Percentiles rank a stretch among this genome's conserved stretches.
phyloP scores from a whole-genome alignment of 1,139 yeast genomes.

The Yamadazyma triangularis region DNA sequence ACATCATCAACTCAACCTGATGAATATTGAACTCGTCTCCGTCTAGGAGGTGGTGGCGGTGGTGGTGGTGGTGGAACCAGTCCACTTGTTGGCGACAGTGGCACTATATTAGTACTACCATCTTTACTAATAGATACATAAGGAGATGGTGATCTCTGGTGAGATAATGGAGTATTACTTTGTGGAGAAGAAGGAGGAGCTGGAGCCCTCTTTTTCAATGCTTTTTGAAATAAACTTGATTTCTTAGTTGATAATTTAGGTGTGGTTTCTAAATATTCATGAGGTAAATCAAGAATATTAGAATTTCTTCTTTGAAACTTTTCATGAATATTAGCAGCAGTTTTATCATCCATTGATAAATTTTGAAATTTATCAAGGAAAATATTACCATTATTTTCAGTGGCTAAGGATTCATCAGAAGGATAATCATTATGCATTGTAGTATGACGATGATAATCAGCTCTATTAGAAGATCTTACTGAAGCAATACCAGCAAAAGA shows the following conservation, averaged over 20 bases:
- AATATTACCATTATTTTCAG: slow-evolving; percentile 18
- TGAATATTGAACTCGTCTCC: too few species aligned
- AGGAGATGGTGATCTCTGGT: neutral
- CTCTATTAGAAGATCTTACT: slow-evolving; percentile 30
- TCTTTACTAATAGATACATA: neutral
- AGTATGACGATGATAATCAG: slow-evolving; percentile 36
- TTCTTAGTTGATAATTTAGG: slow-evolving; percentile 26
- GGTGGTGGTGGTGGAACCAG: slow-evolving; percentile 7
- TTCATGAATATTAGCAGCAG: neutral
- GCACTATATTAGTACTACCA: neutral
- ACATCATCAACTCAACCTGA: too few species aligned
- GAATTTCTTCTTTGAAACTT: slow-evolving; percentile 8
- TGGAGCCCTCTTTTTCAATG: too few species aligned
- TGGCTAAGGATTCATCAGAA: slow-evolving; percentile 1
- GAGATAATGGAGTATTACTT: neutral
- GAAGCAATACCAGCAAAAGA: slow-evolving; percentile 34
- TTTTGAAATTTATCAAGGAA: slow-evolving; percentile 13
- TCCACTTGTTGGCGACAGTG: slow-evolving; percentile 1
- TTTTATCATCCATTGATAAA: slow-evolving; percentile 1
- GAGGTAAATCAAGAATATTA: slow-evolving; percentile 31
- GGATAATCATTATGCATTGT: slow-evolving; percentile 22
- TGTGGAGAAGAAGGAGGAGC: slow-evolving; percentile 34
- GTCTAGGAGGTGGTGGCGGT: slow-evolving; percentile 15
- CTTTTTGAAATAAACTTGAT: too few species aligned
- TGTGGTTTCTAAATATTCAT: slow-evolving; percentile 21